A percentile compares a stretch with the other conserved stretches of the same genome.
These are phyloP conservation scores for Xylaria longipes DNA, from an alignment of 495 filamentous ascomycete species.

Conservation along the genomic window DNA sequence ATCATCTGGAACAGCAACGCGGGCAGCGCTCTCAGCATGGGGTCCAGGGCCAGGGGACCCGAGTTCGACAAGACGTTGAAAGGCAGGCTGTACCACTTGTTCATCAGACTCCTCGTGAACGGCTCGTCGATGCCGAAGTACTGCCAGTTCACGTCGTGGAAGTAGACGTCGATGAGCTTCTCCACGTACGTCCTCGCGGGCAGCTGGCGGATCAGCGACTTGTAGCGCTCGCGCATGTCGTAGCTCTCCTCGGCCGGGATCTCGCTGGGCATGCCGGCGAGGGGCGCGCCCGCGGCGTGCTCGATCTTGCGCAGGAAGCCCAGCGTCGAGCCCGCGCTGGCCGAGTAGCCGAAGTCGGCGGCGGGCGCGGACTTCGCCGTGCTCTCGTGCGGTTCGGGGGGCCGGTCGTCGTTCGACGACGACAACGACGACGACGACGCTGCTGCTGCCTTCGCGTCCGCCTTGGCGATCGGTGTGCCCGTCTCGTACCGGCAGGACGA, in stretches of 20 bases:
- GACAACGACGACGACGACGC: too few relatives aligned
- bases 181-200: conserved; percentile 60
- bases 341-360: conserved; percentile 57
- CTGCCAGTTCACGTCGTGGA: conserved; percentile 64
- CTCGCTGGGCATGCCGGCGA: conserved; percentile 38
- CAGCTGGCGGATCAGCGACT: conserved; percentile 57
- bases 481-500: conserved; percentile 58
- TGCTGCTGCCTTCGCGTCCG: conserved; percentile 39
- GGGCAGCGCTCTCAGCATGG: conserved; percentile 58
- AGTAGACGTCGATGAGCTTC: conserved; percentile 60
- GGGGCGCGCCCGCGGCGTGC: conserved; percentile 33
- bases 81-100: conserved; percentile 57
- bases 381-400: conserved; percentile 29
- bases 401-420: conserved; percentile 27
- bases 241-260: conserved; percentile 36
- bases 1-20: conserved; percentile 63
- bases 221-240: conserved; percentile 57
- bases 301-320: conserved; percentile 60
- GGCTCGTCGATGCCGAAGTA: conserved; percentile 63
- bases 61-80: conserved; percentile 50
- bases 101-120: conserved; percentile 55
- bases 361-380: conserved; percentile 32
- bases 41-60: conserved; percentile 49
- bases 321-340: conserved; percentile 51
- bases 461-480: conserved; percentile 52